A percentile compares a stretch with the other conserved stretches of the same genome.
phyloP scores from a whole-genome alignment of 148 eudicot species.

The Cornus florida region DNA sequence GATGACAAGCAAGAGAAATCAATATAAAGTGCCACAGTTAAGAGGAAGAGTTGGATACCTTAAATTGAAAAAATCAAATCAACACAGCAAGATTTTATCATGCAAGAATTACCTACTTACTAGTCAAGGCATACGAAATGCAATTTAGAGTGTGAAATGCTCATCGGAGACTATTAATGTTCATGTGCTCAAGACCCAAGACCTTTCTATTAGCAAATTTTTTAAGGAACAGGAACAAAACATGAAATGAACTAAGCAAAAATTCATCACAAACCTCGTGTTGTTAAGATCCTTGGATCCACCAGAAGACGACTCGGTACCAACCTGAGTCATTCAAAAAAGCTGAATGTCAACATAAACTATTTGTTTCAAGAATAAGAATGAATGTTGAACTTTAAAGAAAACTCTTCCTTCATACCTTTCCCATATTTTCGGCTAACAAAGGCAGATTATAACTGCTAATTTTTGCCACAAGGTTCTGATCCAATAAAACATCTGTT shows the following conservation, averaged over 20 bases:
- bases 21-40: background rate
- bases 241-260: background rate
- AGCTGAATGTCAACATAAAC: background rate
- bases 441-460: slow-evolving; percentile 76
- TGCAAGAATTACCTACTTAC: too few relatives aligned
- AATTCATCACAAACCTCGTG: slow-evolving; percentile 36
- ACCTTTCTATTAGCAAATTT: background rate
- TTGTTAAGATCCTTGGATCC: slow-evolving; percentile 44
- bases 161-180: background rate
- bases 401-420: slow-evolving; percentile 34
- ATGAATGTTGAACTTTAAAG: background rate
- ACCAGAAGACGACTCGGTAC: slow-evolving; percentile 16
- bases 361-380: background rate
- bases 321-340: slow-evolving; percentile 35
- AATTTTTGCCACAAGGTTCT: slow-evolving; percentile 73
- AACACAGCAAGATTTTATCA: background rate
- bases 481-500: slow-evolving; percentile 76
- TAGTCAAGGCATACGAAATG: too few relatives aligned
- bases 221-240: background rate
- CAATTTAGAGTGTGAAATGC: too few relatives aligned
- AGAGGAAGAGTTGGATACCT: background rate
- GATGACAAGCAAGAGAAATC: background rate
- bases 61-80: background rate
- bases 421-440: slow-evolving; percentile 43
- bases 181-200: background rate